Conservation (phyloP, 2,329 filamentous ascomycete genomes). For the Madurella fahalii region DNA sequence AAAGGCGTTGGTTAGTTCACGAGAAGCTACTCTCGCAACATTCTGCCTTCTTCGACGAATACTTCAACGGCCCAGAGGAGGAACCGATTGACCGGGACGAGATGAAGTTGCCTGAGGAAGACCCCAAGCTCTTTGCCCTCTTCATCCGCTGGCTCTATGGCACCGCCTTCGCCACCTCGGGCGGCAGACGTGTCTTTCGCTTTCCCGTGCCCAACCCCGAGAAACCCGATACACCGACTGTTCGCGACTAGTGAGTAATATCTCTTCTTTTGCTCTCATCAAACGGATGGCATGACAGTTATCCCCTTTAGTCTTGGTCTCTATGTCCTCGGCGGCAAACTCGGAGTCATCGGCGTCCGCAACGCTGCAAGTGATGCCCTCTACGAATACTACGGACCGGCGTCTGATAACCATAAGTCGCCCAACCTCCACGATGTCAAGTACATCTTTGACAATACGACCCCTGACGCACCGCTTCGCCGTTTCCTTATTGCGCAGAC, state of each 20-base stretch:
- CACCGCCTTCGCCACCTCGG: constrained; percentile 19
- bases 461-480: constrained; percentile 19
- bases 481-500: constrained; percentile 21
- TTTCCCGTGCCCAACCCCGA: constrained; percentile 16
- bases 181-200: constrained; percentile 16
- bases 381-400: constrained; percentile 23
- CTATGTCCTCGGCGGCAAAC: constrained; percentile 24
- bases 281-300: not conserved
- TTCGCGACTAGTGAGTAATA: constrained; percentile 24
- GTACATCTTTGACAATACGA: constrained; percentile 24
- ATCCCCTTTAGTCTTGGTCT: constrained; percentile 19
- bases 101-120: constrained; percentile 17
- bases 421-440: constrained; percentile 22
- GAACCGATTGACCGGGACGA: constrained; percentile 7
- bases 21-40: constrained; percentile 22
- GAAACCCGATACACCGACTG: constrained; percentile 1
- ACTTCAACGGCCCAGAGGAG: constrained; percentile 9
- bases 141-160: constrained; percentile 27
- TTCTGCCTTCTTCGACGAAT: constrained; percentile 22
- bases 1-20: constrained; percentile 21
- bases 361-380: constrained; percentile 26
- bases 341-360: constrained; percentile 20
- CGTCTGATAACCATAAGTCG: constrained; percentile 7
- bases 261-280: not conserved
- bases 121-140: constrained; percentile 23